Evolutionary conservation across 768 basidiomycete species (phyloP).

Genomic region (Amanita fuliginea): DNA sequence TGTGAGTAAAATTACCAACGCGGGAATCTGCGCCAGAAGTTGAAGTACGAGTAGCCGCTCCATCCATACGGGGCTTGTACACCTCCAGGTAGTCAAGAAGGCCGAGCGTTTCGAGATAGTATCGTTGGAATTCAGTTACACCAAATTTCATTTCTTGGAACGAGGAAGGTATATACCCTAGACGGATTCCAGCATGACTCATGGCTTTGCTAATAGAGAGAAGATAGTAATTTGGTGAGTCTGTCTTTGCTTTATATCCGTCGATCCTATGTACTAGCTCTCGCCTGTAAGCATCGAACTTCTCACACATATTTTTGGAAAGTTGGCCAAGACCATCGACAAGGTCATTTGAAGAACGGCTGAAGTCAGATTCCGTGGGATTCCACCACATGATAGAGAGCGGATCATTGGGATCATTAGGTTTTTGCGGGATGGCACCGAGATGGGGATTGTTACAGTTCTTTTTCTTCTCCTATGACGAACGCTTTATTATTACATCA

Average conservation of each 20-base stretch:
- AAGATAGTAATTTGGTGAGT: not conserved
- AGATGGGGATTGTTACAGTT: too few relatives aligned
- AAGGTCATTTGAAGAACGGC: not conserved
- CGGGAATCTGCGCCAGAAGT: not conserved
- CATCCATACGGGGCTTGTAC: too few relatives aligned
- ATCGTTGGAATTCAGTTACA: too few relatives aligned
- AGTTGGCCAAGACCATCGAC: not conserved
- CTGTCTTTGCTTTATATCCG: not conserved
- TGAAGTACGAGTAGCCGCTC: not conserved
- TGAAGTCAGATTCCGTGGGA: not conserved
- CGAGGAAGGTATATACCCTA: too few relatives aligned
- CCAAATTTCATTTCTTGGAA: too few relatives aligned
- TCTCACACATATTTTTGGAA: not conserved
- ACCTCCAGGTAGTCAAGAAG: too few relatives aligned
- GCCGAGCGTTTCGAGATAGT: too few relatives aligned
- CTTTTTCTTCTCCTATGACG: too few relatives aligned
- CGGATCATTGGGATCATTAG: not conserved
- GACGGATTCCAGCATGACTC: not conserved
- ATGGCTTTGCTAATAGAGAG: not conserved
- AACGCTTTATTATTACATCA: too few relatives aligned
- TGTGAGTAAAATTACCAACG: constrained; percentile 10
- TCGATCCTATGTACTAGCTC: not conserved
- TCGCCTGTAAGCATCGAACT: not conserved
- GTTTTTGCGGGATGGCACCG: not conserved
- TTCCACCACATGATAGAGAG: not conserved